A percentile compares a stretch with the other conserved stretches of the same genome.
phyloP scores from a whole-genome alignment of 495 filamentous ascomycete genomes.

The Aspergillus leporis region DNA sequence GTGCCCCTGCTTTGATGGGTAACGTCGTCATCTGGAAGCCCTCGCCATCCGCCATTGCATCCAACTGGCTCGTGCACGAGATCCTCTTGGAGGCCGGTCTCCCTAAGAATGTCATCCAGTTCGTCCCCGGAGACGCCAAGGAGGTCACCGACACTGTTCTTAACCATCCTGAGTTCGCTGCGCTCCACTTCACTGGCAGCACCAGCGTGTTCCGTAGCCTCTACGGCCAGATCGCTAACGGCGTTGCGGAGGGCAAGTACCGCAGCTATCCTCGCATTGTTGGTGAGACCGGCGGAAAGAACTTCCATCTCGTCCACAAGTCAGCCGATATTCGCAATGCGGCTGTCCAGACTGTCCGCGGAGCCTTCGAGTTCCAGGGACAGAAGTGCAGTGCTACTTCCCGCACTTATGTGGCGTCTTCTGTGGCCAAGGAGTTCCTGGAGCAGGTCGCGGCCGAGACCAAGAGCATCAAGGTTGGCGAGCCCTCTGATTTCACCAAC shows the following conservation, averaged over 20 bases:
- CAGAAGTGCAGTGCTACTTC: conserved; percentile 88
- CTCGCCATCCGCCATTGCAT: conserved; percentile 71
- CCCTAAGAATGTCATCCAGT: conserved; percentile 78
- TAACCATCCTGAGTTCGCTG: conserved; percentile 68
- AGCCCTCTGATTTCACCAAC: conserved; percentile 65
- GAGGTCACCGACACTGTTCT: conserved; percentile 73
- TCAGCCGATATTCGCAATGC: conserved; percentile 76
- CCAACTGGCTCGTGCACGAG: conserved; percentile 78
- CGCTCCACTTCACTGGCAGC: conserved; percentile 81
- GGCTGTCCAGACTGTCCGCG: conserved; percentile 74
- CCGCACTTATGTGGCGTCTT: conserved; percentile 69
- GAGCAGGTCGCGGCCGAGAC: conserved; percentile 63
- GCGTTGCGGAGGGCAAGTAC: conserved; percentile 71
- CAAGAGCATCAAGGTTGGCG: conserved; percentile 64
- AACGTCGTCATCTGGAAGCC: conserved; percentile 92
- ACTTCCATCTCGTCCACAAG: conserved; percentile 79
- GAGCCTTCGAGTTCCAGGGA: conserved; percentile 83
- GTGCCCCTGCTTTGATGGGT: conserved; percentile 74
- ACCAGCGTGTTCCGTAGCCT: conserved; percentile 80
- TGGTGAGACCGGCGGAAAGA: conserved; percentile 86
- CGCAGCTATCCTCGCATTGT: conserved; percentile 78
- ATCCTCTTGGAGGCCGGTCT: conserved; percentile 82
- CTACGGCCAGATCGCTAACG: conserved; percentile 72
- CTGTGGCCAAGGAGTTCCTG: conserved; percentile 67
- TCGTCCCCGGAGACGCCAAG: conserved; percentile 77